phyloP scores from a whole-genome alignment of 2,329 filamentous ascomycete genomes.

The Botrytis squamosa region DNA sequence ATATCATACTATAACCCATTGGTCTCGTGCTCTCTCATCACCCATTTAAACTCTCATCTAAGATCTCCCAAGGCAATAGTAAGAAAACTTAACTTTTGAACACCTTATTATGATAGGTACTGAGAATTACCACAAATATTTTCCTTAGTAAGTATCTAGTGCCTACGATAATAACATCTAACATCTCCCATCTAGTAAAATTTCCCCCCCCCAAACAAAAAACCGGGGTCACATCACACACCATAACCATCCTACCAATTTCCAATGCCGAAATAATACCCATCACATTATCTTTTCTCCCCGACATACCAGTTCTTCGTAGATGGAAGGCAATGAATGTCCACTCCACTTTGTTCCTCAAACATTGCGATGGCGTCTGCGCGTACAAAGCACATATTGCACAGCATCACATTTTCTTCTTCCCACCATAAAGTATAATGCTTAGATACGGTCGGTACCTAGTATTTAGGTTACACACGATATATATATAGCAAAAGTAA shows the following conservation, averaged over 20 bases:
- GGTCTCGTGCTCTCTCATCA: neutral
- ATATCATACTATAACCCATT: neutral
- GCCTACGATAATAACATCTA: too few relatives aligned
- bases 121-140: neutral
- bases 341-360: neutral
- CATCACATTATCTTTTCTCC: conserved; percentile 2
- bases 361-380: neutral
- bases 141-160: neutral
- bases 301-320: neutral
- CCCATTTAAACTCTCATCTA: neutral
- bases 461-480: too few relatives aligned
- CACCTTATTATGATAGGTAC: too few relatives aligned
- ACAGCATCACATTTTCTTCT: neutral
- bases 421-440: neutral
- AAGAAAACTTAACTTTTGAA: neutral
- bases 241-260: neutral
- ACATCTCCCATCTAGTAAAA: neutral
- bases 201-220: neutral
- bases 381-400: neutral
- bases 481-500: too few relatives aligned
- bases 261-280: neutral
- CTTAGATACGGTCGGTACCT: neutral
- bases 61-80: neutral
- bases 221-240: neutral
- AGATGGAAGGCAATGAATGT: neutral